phyloP scores from a whole-genome alignment of 345 rosid species.

The Hibiscus syriacus region DNA sequence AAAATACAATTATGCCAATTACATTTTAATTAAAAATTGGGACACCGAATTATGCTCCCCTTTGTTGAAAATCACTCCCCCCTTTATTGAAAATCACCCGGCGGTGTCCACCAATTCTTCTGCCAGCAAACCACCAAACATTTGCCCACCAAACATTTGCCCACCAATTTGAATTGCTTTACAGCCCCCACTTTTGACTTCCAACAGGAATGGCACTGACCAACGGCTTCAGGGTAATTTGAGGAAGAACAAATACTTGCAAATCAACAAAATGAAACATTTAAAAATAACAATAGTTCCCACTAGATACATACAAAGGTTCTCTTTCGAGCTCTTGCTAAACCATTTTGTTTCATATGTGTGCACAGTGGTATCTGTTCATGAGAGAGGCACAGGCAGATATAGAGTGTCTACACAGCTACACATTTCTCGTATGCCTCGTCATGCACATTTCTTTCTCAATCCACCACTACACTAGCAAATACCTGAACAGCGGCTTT shows the following conservation, averaged over 20 bases:
- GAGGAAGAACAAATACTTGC: slow-evolving; percentile 82
- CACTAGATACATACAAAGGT: neutral
- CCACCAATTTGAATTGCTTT: too few species aligned
- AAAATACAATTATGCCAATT: too few species aligned
- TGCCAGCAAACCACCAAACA: too few species aligned
- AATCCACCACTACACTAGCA: slow-evolving; percentile 5
- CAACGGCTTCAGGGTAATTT: slow-evolving; percentile 87
- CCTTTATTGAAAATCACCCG: too few species aligned
- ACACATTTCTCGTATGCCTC: neutral
- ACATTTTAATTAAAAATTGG: too few species aligned
- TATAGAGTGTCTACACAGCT: neutral
- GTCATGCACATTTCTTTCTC: neutral
- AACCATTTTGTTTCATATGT: neutral
- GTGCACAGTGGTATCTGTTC: neutral
- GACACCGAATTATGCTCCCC: too few species aligned
- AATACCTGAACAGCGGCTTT: slow-evolving; percentile 77
- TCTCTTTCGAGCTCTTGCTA: neutral
- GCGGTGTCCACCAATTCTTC: too few species aligned
- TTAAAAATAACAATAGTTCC: slow-evolving; percentile 1
- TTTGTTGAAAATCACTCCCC: too few species aligned
- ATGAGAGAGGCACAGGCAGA: neutral
- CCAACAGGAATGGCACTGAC: slow-evolving; percentile 74
- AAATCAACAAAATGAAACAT: slow-evolving; percentile 74
- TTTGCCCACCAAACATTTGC: too few species aligned
- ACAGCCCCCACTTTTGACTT: too few species aligned